Evolutionary conservation across 2,329 filamentous ascomycete genomes (phyloP).

Genomic region (Colletotrichum lindemuthianum): DNA sequence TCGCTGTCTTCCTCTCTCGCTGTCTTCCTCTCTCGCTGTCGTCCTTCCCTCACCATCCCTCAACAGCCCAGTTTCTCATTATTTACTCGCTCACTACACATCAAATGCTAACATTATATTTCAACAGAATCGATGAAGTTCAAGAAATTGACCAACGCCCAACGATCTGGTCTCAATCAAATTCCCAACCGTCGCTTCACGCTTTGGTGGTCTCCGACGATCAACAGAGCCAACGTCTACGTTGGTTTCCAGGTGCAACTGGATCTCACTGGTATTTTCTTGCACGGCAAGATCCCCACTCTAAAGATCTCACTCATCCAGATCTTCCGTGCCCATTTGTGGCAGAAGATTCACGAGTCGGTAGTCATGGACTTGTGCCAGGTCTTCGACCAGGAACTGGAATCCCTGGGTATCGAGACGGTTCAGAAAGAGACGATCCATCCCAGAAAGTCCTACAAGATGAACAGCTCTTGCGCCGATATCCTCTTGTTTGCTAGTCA

Average conservation of each 20-base stretch:
- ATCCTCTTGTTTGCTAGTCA: slow-evolving; percentile 96
- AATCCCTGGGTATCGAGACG: slow-evolving; percentile 94
- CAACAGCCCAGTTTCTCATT: too few relatives aligned
- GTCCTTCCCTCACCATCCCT: too few relatives aligned
- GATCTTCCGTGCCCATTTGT: slow-evolving; percentile 99
- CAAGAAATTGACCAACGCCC: slow-evolving; percentile 98
- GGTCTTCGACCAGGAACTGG: slow-evolving; percentile 96
- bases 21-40: too few relatives aligned
- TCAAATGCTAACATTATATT: background rate
- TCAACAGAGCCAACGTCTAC: slow-evolving; percentile 96
- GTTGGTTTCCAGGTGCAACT: slow-evolving; percentile 99
- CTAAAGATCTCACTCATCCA: slow-evolving; percentile 98
- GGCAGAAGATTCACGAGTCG: slow-evolving; percentile 99
- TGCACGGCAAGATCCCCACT: slow-evolving; percentile 98
- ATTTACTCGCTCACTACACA: too few relatives aligned
- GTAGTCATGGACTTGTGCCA: slow-evolving; percentile 99
- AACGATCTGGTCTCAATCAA: slow-evolving; percentile 95
- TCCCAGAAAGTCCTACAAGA: slow-evolving; percentile 99
- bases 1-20: too few relatives aligned
- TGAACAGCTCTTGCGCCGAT: slow-evolving; percentile 99
- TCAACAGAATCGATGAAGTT: slow-evolving; percentile 81
- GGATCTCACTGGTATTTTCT: slow-evolving; percentile 97
- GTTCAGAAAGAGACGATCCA: slow-evolving; percentile 99
- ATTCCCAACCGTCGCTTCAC: slow-evolving; percentile 99
- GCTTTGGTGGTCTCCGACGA: slow-evolving; percentile 95